Evolutionary conservation across 352 stramenopile species (phyloP), one percentile per base, ranked within the genome.

Genomic region (Globisporangium apiculatum): DNA sequence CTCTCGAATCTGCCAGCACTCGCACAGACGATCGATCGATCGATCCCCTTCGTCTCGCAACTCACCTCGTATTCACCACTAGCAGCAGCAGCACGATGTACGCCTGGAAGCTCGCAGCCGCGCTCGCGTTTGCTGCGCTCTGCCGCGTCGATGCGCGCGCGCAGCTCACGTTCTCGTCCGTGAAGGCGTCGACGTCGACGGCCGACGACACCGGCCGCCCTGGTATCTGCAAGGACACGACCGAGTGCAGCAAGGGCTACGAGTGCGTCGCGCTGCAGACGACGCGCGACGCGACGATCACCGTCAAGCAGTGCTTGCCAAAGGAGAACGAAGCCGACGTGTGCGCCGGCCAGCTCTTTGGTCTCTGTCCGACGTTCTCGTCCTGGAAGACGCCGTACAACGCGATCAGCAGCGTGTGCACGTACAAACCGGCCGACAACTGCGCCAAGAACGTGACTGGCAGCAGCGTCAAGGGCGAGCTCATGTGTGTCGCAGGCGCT

Each of bases 361-460:
- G 79, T 46, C 66, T 87, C 55, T 89, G 81, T 57, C 79, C 81
- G 12, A 83, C 73, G 42, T 89, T 91, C 63, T 74, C 75, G 60
- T 86, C 76, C 12, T 89, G 79, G 81, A 58, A 48, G 58, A 68
- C 69, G 51, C 73, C 76, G 45, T 89, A 87, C 70, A 86, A 86
- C 65, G 65, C 76, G 53, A 86, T 91, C 68, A 85, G 76, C 67
- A 87, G 79, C 48, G 75, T 89, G 31, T 91, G 81, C 64, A 87
- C 79, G 24, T 89, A 87, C 72, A 86, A 79, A 24, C 75, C 79
- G 8, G 81, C 74, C 3, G 77, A 86, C 49, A 78, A 91, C 60
- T 91, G 81, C 40, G 60, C 72, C 40, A 64, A 64, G 49, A 49
- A 70, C 58, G 42, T 64, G 35, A 69, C 76, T 8, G 68, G 56